Evolutionary conservation across 106 monocot species (phyloP).

Genomic region (Dioscorea alata): DNA sequence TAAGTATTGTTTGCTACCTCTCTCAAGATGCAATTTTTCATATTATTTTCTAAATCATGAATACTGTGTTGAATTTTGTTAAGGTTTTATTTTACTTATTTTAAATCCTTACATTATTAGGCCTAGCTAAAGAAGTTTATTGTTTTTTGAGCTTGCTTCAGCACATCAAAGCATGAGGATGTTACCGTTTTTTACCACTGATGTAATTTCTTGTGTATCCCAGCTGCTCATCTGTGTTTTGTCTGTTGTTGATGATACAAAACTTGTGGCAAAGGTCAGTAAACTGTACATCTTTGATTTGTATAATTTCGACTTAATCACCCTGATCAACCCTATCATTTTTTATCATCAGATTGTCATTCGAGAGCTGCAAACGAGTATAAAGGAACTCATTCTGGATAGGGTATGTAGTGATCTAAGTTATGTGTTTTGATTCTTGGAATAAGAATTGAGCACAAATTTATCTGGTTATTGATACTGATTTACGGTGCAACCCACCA

Average conservation of each 20-base stretch:
- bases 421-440: neutral
- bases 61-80: neutral
- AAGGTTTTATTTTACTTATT: neutral
- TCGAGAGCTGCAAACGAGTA: constrained; percentile 42
- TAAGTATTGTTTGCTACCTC: constrained; percentile 24
- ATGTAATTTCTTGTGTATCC: neutral
- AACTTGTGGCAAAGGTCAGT: constrained; percentile 80
- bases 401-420: constrained; percentile 31
- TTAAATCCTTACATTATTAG: too few species aligned
- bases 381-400: constrained; percentile 72
- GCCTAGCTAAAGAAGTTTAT: too few species aligned
- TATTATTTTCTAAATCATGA: neutral
- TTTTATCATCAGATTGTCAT: constrained; percentile 50
- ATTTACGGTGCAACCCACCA: constrained; percentile 10
- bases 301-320: too few species aligned
- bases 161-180: too few species aligned
- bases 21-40: neutral
- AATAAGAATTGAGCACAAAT: neutral
- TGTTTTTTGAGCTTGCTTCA: too few species aligned
- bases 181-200: too few species aligned
- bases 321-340: neutral
- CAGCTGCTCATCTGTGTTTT: constrained; percentile 80
- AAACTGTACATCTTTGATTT: neutral
- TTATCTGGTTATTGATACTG: neutral
- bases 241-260: constrained; percentile 88